Evolutionary conservation across 2,329 filamentous ascomycete genomes (phyloP), one percentile per base, ranked within the genome.

Genomic region (Capronia epimyces): DNA sequence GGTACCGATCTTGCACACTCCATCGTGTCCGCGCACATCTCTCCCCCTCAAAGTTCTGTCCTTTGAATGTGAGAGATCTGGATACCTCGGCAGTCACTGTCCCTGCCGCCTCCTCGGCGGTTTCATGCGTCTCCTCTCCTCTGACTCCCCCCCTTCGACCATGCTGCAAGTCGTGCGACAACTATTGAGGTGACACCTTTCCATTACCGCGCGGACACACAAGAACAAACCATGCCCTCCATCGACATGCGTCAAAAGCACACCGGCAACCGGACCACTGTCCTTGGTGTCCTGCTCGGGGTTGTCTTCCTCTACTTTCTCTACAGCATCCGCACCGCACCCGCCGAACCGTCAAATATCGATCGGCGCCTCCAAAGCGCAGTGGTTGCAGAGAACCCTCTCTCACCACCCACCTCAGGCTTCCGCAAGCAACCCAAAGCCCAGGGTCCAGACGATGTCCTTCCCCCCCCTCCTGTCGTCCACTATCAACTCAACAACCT

Each of bases 401-500:
- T 89, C 52, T 89, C 83, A 9, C 86, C 84, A 52, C 84, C 84
- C 8, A 87, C 84, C 18, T 81, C 86, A 51, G 83, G 85, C 27
- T 88, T 87, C 70, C 77, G 80, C 64, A 90, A 89, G 66, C 73
- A 79, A 20, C 72, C 70, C 49, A 69, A 68, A n/a, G 31, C 43
- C 10, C 37, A 43, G 15, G 45, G 48, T 36, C 41, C 54, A 10
- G 39, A 47, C 16, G 56, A 54, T 21, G 25, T 55, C 20, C 58
- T 53, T 7, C 79, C 81, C 60, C 71, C 70, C 51, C 89, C 91
- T 47, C 90, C 91, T 7, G 90, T 98, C 41, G 81, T 87, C 31
- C 89, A 88, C 68, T 97, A 96, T 75, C 83, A 94, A 68, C 84
- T 98, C 71, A 97, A 97, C 76, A 90, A 91, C 71, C 81, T 97